These are phyloP conservation scores for Chaetomium tenue DNA, from an alignment of 495 filamentous ascomycete genomes.

Conservation along the genomic window DNA sequence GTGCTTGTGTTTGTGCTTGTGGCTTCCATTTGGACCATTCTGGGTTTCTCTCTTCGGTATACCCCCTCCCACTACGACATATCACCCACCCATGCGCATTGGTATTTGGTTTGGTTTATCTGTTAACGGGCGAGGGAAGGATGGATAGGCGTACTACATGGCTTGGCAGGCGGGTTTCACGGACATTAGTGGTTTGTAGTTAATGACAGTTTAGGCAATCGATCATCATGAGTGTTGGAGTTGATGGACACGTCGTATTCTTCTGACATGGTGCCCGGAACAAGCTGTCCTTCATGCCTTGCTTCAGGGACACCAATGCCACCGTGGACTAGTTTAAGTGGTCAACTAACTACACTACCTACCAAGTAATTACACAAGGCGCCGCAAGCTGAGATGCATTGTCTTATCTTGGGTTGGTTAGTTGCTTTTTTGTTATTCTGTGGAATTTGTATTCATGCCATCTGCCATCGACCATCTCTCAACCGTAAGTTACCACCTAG, in stretches of 20 bases:
- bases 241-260: background rate
- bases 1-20: background rate
- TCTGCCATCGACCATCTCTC: no score
- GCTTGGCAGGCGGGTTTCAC: background rate
- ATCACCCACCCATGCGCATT: background rate
- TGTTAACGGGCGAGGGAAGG: background rate
- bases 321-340: no score
- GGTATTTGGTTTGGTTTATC: background rate
- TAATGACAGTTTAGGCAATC: background rate
- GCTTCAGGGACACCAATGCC: no score
- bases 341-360: no score
- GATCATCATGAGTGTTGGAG: slow-evolving; percentile 1
- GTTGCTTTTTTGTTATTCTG: no score
- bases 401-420: no score
- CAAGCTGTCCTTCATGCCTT: no score
- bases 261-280: no score
- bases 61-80: slow-evolving; percentile 5
- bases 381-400: no score
- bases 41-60: slow-evolving; percentile 1
- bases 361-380: no score
- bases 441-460: no score
- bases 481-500: no score
- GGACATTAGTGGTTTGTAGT: slow-evolving; percentile 8
- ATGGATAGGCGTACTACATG: background rate
- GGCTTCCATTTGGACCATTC: background rate